Evolutionary conservation across 2,329 filamentous ascomycete species (phyloP).

Genomic region (Aspergillus tubingensis): DNA sequence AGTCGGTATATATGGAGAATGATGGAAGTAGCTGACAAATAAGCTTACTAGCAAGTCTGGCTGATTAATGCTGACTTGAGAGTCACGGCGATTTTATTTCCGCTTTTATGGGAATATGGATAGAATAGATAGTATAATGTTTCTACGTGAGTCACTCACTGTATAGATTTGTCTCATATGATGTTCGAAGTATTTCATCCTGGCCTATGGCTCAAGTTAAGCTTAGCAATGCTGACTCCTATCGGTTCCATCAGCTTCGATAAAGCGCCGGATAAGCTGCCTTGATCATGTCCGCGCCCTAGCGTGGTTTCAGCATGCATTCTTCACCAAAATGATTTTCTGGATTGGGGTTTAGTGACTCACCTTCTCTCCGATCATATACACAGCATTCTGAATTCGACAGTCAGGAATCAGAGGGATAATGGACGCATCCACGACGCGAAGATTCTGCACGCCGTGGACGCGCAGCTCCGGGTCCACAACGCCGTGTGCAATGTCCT

Average conservation of each 20-base stretch:
- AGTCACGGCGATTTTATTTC: no score
- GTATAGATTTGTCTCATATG: no score
- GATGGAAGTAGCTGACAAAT: no score
- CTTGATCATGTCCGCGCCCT: slow-evolving; percentile 2
- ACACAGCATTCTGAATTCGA: slow-evolving; percentile 1
- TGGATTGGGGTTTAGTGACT: neutral
- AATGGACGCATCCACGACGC: slow-evolving; percentile 2
- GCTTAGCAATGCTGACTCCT: no score
- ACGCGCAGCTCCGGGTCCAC: slow-evolving; percentile 3
- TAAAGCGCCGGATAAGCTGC: neutral
- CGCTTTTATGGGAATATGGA: no score
- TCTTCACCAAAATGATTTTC: no score
- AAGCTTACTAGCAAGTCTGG: neutral
- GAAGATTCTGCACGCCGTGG: neutral
- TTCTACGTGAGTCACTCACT: no score
- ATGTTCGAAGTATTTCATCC: no score
- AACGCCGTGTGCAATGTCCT: neutral
- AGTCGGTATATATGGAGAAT: no score
- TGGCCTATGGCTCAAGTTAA: no score
- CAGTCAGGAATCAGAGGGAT: slow-evolving; percentile 1
- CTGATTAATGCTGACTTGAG: neutral
- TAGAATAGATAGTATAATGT: no score
- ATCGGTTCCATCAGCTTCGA: neutral
- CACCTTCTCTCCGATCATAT: slow-evolving; percentile 6
- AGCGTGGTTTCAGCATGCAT: neutral